phyloP scores from a whole-genome alignment of 768 basidiomycete genomes.

The Ramaria rubella region DNA sequence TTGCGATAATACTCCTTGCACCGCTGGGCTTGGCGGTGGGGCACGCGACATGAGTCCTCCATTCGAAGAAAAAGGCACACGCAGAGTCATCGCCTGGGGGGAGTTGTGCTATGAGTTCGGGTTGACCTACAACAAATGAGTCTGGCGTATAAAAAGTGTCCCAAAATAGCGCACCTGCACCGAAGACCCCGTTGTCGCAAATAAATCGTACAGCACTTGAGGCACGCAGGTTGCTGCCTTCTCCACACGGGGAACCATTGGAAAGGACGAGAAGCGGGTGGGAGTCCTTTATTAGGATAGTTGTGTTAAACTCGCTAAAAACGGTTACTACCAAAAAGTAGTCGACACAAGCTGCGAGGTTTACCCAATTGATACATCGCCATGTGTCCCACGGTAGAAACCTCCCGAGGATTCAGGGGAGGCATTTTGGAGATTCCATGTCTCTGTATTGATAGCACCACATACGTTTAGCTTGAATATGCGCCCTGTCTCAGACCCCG shows the following conservation, averaged over 20 bases:
- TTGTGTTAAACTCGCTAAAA: conserved; percentile 55
- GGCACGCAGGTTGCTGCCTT: conserved; percentile 39
- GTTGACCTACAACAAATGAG: conserved; percentile 31
- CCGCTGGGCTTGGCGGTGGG: conserved; percentile 53
- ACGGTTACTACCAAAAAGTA: not conserved
- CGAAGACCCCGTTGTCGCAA: conserved; percentile 62
- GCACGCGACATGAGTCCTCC: conserved; percentile 81
- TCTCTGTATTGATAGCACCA: conserved; percentile 45
- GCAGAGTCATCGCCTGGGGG: conserved; percentile 58
- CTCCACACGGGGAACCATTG: conserved; percentile 58
- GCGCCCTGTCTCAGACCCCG: conserved; percentile 38
- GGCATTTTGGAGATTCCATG: conserved; percentile 37
- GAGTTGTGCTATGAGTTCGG: conserved; percentile 57
- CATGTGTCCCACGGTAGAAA: conserved; percentile 52
- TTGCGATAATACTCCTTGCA: conserved; percentile 47
- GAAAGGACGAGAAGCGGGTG: conserved; percentile 51
- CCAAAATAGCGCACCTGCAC: conserved; percentile 34
- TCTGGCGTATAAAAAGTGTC: not conserved
- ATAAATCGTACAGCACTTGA: conserved; percentile 71
- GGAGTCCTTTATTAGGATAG: conserved; percentile 46
- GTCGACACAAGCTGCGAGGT: conserved; percentile 19
- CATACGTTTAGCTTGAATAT: conserved; percentile 60
- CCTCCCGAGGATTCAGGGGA: conserved; percentile 51
- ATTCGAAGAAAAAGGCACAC: conserved; percentile 81
- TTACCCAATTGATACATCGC: conserved; percentile 71